Evolutionary conservation across 2,329 filamentous ascomycete species (phyloP).

Genomic region (Colletotrichum endophyticum): DNA sequence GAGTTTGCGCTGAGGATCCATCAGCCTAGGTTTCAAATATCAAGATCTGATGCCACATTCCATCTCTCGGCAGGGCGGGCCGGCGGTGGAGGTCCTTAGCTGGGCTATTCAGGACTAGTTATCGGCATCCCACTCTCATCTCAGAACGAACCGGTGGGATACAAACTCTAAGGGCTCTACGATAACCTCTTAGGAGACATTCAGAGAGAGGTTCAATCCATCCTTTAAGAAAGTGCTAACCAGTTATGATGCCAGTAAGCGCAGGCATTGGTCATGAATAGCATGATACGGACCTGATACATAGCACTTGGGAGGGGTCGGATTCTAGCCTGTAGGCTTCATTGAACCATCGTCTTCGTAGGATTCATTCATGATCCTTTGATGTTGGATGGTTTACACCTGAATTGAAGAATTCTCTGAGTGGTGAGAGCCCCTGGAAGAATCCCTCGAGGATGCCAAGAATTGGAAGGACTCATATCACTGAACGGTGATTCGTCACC

Average conservation of each 20-base stretch:
- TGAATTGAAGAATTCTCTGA: fast-evolving
- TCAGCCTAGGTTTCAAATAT: background rate
- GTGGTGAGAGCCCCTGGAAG: background rate
- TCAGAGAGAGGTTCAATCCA: fast-evolving
- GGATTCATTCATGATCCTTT: background rate
- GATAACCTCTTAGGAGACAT: fast-evolving
- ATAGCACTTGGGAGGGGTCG: background rate
- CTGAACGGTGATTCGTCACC: background rate
- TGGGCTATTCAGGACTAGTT: background rate
- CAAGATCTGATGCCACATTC: background rate
- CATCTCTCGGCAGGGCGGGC: background rate
- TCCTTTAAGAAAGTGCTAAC: background rate
- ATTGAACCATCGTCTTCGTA: background rate
- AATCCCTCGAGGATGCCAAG: background rate
- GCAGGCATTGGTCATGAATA: background rate
- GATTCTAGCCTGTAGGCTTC: background rate
- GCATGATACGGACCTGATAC: background rate
- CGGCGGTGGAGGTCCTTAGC: background rate
- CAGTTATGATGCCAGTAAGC: background rate
- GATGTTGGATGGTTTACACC: fast-evolving
- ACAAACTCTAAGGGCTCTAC: background rate
- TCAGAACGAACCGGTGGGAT: background rate
- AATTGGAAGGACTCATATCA: background rate
- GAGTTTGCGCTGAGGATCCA: background rate
- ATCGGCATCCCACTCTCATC: background rate